Evolutionary conservation across 306 rosid genomes (phyloP).

Genomic region (Ormosia semicastrata): DNA sequence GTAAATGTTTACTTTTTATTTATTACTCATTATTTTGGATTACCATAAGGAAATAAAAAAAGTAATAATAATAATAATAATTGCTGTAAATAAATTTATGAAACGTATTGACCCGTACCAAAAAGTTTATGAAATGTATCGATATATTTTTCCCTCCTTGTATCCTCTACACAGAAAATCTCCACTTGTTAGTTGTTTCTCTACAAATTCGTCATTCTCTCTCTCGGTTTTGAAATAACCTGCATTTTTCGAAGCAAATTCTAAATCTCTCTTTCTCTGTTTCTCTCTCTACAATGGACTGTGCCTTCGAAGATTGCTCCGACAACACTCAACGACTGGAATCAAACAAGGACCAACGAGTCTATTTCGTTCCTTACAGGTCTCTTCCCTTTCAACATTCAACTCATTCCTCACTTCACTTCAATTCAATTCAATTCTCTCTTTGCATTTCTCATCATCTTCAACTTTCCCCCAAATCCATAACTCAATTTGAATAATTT

Average conservation of each 20-base stretch:
- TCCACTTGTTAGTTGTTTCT: slow-evolving; percentile 50
- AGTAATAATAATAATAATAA: too few relatives aligned
- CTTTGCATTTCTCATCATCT: neutral
- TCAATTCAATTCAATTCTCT: slow-evolving; percentile 23
- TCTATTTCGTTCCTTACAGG: slow-evolving; percentile 96
- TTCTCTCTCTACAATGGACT: slow-evolving; percentile 41
- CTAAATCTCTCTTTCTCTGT: slow-evolving; percentile 24
- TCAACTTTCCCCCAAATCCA: slow-evolving; percentile 37
- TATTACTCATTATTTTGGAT: too few relatives aligned
- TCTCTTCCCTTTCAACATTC: slow-evolving; percentile 27
- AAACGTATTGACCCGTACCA: too few relatives aligned
- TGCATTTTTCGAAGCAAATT: slow-evolving; percentile 35
- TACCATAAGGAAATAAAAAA: too few relatives aligned
- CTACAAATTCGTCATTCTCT: slow-evolving; percentile 60
- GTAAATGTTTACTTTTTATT: too few relatives aligned
- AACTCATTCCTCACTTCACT: slow-evolving; percentile 23
- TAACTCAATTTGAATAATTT: slow-evolving; percentile 1
- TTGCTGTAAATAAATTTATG: too few relatives aligned
- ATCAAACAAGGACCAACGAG: slow-evolving; percentile 62
- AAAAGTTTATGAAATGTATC: too few relatives aligned
- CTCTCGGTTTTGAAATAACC: slow-evolving; percentile 31
- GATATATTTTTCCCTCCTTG: slow-evolving; percentile 48
- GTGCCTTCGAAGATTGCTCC: slow-evolving; percentile 59
- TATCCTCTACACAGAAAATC: slow-evolving; percentile 49
- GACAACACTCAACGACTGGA: slow-evolving; percentile 50